Evolutionary conservation across 768 basidiomycete genomes (phyloP).

Genomic region (Gelatoporia subvermispora): DNA sequence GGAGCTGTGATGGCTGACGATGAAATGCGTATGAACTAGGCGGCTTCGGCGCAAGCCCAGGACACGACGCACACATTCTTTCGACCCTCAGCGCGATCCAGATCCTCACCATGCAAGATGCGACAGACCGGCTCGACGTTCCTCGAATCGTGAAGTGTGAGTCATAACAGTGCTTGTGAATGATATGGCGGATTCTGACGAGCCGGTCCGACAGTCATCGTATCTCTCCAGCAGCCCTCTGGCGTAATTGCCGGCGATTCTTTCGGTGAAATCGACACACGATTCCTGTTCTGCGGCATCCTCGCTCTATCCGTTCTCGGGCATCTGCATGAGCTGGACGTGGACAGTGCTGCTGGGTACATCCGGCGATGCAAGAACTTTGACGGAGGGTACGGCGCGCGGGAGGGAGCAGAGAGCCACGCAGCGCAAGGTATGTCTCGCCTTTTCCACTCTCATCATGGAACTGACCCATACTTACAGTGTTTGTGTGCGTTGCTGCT

Average conservation of each 20-base stretch:
- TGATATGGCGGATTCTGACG: not conserved
- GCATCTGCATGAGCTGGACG: constrained; percentile 61
- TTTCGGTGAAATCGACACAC: constrained; percentile 91
- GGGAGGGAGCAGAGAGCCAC: constrained; percentile 88
- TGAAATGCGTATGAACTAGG: constrained; percentile 42
- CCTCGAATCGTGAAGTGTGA: constrained; percentile 71
- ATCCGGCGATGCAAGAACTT: constrained; percentile 82
- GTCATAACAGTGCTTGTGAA: constrained; percentile 14
- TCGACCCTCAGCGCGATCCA: constrained; percentile 91
- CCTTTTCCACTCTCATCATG: not conserved
- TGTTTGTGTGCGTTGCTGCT: constrained; percentile 85
- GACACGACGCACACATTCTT: constrained; percentile 86
- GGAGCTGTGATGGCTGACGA: not conserved
- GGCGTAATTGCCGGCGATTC: constrained; percentile 88
- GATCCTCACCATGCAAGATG: constrained; percentile 81
- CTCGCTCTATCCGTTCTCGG: constrained; percentile 79
- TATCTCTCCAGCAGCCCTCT: constrained; percentile 78
- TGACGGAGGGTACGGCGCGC: constrained; percentile 90
- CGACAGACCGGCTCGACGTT: constrained; percentile 65
- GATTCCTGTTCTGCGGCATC: constrained; percentile 88
- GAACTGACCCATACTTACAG: constrained; percentile 33
- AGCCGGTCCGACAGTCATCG: constrained; percentile 52
- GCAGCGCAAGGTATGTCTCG: constrained; percentile 68
- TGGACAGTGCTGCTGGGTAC: constrained; percentile 63
- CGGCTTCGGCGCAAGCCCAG: constrained; percentile 87